Percentiles rank a stretch among this genome's conserved stretches.
phyloP scores from a whole-genome alignment of 2,329 filamentous ascomycete genomes.

The Chaetomium olivaceum region DNA sequence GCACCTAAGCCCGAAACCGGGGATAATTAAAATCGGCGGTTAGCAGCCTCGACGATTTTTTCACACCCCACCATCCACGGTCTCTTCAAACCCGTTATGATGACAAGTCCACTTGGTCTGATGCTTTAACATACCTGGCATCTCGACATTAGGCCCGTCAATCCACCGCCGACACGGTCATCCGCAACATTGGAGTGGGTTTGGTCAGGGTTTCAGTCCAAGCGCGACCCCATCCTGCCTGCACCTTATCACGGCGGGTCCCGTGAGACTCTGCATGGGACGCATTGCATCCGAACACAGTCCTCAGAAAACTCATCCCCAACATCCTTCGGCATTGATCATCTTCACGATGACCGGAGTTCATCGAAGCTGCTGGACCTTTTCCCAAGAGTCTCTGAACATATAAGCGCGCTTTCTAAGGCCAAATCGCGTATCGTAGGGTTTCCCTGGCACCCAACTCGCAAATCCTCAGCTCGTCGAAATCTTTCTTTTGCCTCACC shows the following conservation, averaged over 20 bases:
- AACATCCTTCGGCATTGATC: not conserved
- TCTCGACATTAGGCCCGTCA: not conserved
- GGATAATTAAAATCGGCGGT: not conserved
- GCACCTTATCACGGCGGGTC: not conserved
- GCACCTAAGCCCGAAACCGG: conserved; percentile 2
- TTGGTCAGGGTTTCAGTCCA: not conserved
- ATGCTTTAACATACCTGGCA: not conserved
- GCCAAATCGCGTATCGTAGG: too few relatives aligned
- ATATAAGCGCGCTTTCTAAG: too few relatives aligned
- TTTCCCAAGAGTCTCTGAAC: not conserved
- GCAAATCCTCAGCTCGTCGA: too few relatives aligned
- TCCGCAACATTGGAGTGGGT: not conserved
- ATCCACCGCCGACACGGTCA: not conserved
- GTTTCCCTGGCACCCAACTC: too few relatives aligned
- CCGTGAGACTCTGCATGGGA: not conserved
- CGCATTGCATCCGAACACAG: not conserved
- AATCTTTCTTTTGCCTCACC: not conserved
- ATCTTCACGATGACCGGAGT: not conserved
- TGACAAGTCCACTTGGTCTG: not conserved
- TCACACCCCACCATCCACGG: not conserved
- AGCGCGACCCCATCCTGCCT: not conserved
- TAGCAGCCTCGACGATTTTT: not conserved
- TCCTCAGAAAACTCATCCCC: not conserved
- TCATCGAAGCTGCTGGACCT: not conserved
- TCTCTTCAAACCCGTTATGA: not conserved